Conservation (phyloP, 805 yeast species). For the Candida tallmaniae region DNA sequence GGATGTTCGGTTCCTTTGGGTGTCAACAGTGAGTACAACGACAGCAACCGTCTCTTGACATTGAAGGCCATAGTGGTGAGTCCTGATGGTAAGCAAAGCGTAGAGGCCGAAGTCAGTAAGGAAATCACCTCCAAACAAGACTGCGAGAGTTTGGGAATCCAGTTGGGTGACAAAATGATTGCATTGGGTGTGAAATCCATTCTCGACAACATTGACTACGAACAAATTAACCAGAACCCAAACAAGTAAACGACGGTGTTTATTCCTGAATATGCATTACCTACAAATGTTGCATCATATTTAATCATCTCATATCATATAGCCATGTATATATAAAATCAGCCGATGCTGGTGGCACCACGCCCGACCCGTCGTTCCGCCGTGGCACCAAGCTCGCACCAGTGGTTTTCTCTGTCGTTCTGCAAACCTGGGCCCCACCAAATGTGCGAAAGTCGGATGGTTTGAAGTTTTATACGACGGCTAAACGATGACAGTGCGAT, state of each 20-base stretch:
- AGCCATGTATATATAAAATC: background rate
- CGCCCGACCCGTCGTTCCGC: background rate
- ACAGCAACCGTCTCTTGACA: slow-evolving; percentile 37
- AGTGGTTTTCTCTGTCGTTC: too few relatives aligned
- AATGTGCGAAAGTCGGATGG: background rate
- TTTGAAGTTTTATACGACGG: background rate
- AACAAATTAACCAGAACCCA: slow-evolving; percentile 45
- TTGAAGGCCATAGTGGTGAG: slow-evolving; percentile 74
- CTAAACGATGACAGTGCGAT: slow-evolving; percentile 1
- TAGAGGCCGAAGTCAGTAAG: slow-evolving; percentile 48
- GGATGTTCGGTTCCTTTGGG: slow-evolving; percentile 99
- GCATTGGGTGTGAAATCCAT: slow-evolving; percentile 79
- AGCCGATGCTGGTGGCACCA: background rate
- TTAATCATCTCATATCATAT: background rate
- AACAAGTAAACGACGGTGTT: background rate
- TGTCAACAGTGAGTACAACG: slow-evolving; percentile 58
- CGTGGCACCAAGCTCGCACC: slow-evolving; percentile 1
- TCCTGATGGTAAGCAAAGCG: slow-evolving; percentile 73
- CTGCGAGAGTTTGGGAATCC: slow-evolving; percentile 65
- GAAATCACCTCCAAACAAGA: slow-evolving; percentile 47
- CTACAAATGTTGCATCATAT: background rate
- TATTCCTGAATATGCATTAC: too few relatives aligned
- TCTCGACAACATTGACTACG: slow-evolving; percentile 73
- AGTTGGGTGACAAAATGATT: slow-evolving; percentile 63
- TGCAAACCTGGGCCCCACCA: slow-evolving; percentile 1